Evolutionary conservation across 1,139 yeast species (phyloP), one percentile per base, ranked within the genome.

Genomic region (Diutina scorzettiae): DNA sequence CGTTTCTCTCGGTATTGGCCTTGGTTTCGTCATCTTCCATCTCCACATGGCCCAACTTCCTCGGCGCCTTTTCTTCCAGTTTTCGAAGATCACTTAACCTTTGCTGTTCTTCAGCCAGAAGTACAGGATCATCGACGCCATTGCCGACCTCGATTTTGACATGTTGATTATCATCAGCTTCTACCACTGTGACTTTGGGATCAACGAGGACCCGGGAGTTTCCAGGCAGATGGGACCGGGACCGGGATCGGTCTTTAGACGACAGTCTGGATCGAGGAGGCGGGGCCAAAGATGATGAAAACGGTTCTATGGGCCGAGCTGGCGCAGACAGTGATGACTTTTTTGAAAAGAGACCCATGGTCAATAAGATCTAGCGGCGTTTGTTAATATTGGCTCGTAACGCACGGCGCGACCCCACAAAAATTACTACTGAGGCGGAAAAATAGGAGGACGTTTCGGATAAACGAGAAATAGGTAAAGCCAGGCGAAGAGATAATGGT

Each of bases 1-100:
- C 69, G 47, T 69, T 69, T 37, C 61, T 50, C 30, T 62, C 49
- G 6, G 74, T 69, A 47, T 69, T 69, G 45, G 54, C 54, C 43
- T 58, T 51, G 1, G 74, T 69, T 45, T 61, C 64, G n/a, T 34
- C 39, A 14, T 34, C 39, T 6, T 34, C 39, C 9, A 23, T 19
- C 5, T n/a, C 39, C 5, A n/a, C 28, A 2, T 23, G 12, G 4
- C 39, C 39, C n/a, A 34, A 16, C 20, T 18, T 19, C 5, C 16
- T 16, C 8, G 39, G 39, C 8, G 19, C 39, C 8, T 21, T 20
- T 14, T 20, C 39, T 9, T 34, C 39, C 20, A n/a, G 17, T 19
- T 34, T 34, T 4, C 39, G 39, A 5, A 34, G 16, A 9, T 34
- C 29, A 5, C 5, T 12, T 7, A 20, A n/a, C 20, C 28, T 6